A percentile compares a stretch with the other conserved stretches of the same genome.
Evolutionary conservation across 345 rosid genomes (phyloP).

Genomic region (Angophora floribunda): DNA sequence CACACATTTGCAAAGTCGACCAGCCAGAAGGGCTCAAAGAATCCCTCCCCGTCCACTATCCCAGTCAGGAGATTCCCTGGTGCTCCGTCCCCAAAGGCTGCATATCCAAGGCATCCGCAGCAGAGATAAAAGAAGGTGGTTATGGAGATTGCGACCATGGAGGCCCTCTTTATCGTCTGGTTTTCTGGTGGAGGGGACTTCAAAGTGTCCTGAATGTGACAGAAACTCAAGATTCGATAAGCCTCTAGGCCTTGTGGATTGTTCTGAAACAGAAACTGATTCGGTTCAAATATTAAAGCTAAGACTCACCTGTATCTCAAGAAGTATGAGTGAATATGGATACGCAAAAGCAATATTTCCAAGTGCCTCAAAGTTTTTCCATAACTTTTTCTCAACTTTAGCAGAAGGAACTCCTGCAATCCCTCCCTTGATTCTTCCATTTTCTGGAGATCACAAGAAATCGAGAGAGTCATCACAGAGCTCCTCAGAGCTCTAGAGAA

Average conservation of each 20-base stretch:
- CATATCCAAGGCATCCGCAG: constrained; percentile 43
- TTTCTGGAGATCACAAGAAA: neutral
- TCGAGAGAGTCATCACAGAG: constrained; percentile 21
- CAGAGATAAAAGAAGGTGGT: constrained; percentile 32
- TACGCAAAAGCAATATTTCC: constrained; percentile 11
- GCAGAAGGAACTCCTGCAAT: constrained; percentile 1
- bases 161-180: constrained; percentile 32
- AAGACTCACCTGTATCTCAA: constrained; percentile 7
- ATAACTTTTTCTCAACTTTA: neutral
- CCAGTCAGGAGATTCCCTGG: constrained; percentile 48
- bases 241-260: neutral
- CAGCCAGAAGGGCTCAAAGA: constrained; percentile 44
- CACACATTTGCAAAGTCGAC: constrained; percentile 32
- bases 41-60: constrained; percentile 40
- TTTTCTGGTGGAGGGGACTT: too few species aligned
- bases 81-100: constrained; percentile 37
- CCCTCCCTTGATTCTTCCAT: constrained; percentile 7
- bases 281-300: too few species aligned
- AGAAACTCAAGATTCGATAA: neutral
- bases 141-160: constrained; percentile 6
- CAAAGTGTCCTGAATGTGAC: neutral
- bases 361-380: neutral
- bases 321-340: constrained; percentile 7
- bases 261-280: neutral
- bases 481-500: constrained; percentile 24